Evolutionary conservation across 2,329 filamentous ascomycete species (phyloP).

Genomic region (Tympanopsis confertula): DNA sequence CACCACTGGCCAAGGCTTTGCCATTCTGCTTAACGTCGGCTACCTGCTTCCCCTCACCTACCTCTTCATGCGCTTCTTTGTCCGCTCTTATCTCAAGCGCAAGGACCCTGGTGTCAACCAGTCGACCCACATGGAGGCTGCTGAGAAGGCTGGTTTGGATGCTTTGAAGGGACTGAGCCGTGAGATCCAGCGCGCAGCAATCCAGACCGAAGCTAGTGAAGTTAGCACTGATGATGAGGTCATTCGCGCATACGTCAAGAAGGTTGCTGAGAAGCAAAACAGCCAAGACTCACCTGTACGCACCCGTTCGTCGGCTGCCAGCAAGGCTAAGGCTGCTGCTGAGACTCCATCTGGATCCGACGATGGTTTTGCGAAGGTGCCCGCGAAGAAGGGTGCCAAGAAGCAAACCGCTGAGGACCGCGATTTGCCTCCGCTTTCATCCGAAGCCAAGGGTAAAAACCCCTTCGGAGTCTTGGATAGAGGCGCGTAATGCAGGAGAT

Average conservation of each 20-base stretch:
- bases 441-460: not conserved
- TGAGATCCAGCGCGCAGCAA: not conserved
- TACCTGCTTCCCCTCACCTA: conserved; percentile 57
- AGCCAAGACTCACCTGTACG: not conserved
- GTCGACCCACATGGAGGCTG: conserved; percentile 1
- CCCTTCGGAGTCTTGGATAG: not conserved
- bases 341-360: not conserved
- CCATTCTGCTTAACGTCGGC: conserved; percentile 54
- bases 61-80: conserved; percentile 59
- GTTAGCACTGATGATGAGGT: not conserved
- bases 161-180: not conserved
- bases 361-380: not conserved
- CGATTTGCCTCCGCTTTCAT: not conserved
- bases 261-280: too few relatives aligned
- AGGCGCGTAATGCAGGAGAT: too few relatives aligned
- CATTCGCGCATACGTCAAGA: not conserved
- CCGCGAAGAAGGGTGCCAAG: conserved; percentile 1
- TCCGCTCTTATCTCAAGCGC: conserved; percentile 41
- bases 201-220: not conserved
- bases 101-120: not conserved
- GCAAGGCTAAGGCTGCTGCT: not conserved
- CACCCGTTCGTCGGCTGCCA: not conserved
- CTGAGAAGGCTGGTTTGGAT: not conserved
- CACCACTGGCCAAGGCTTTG: conserved; percentile 59
- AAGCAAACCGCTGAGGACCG: not conserved